A percentile compares a stretch with the other conserved stretches of the same genome.
These are phyloP conservation scores for Eudorina sp. DNA, from an alignment of 139 green algal genomes.

Conservation along the genomic window DNA sequence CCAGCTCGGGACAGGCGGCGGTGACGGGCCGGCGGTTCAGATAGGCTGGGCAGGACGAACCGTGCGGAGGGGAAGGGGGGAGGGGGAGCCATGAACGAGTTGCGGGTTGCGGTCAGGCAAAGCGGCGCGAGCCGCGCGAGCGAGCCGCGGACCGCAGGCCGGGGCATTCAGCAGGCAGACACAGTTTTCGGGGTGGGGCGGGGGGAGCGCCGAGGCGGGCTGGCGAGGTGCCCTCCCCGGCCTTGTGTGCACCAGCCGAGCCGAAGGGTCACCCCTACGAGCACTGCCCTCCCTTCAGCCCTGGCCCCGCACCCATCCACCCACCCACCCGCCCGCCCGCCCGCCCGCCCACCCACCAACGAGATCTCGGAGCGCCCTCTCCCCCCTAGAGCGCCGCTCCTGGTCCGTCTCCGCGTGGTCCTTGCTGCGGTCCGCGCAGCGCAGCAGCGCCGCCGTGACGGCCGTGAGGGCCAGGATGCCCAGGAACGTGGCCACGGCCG, in stretches of 20 bases:
- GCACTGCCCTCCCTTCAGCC: no score
- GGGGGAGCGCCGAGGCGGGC: background rate
- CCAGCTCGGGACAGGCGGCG: background rate
- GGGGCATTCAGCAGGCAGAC: background rate
- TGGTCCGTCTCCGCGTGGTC: background rate
- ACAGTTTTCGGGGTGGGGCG: no score
- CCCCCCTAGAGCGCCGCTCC: background rate
- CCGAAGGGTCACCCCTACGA: no score
- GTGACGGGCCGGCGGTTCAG: background rate
- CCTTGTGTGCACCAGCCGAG: background rate
- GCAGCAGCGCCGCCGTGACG: background rate
- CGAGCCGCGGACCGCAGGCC: no score
- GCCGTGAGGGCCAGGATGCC: background rate
- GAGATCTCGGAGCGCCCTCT: background rate
- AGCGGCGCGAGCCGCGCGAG: no score
- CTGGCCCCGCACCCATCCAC: no score
- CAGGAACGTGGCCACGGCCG: slow-evolving; percentile 34
- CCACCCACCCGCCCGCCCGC: background rate
- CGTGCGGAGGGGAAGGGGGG: no score
- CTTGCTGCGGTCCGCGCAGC: background rate
- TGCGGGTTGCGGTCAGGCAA: background rate
- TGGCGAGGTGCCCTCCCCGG: background rate
- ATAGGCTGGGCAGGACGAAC: background rate
- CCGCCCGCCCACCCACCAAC: background rate
- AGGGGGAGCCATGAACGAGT: no score